Conservation (phyloP, 176 grass and related monocot species). For the Hordeum vulgare region MorexV3_pseudomolecules_assembly NC_058518.1:492718077-492718576, state of each 20-base stretch:
- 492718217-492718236: conserved; percentile 35
- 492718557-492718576: background rate
- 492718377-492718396: background rate
- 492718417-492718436: background rate
- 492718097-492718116: background rate
- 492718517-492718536: background rate
- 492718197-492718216: conserved; percentile 39
- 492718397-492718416: background rate
- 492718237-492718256: conserved; percentile 21
- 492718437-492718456: background rate
- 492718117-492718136: background rate
- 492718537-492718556: background rate
- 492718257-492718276: too few relatives aligned
- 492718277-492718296: too few relatives aligned
- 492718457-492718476: conserved; percentile 30
- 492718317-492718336: background rate
- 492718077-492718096: conserved; percentile 30
- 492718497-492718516: conserved; percentile 16
- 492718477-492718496: conserved; percentile 33
- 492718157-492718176: background rate
- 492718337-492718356: background rate
- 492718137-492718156: background rate
- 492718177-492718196: conserved; percentile 6
- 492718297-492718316: too few relatives aligned
- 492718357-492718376: background rate